Evolutionary conservation across 352 stramenopile genomes (phyloP).

Genomic region (Globisporangium nunn): DNA sequence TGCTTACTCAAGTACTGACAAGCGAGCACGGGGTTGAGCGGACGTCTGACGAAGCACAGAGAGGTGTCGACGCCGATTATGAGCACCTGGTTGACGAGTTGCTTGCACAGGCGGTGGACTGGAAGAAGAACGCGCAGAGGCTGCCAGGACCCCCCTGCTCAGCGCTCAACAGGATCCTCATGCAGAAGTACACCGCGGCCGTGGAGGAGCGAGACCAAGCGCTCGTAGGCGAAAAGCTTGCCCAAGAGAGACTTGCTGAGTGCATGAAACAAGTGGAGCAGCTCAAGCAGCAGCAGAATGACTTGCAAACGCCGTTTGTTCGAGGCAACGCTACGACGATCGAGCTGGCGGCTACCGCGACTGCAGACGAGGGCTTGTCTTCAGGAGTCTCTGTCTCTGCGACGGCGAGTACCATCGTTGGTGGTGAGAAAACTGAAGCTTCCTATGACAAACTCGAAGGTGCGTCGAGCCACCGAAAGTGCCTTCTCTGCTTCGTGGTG

Average conservation of each 20-base stretch:
- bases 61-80: neutral
- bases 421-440: too few relatives aligned
- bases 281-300: conserved; percentile 2
- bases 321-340: neutral
- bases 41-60: neutral
- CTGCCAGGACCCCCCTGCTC: conserved; percentile 2
- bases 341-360: too few relatives aligned
- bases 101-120: conserved; percentile 7
- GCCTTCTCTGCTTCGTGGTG: conserved; percentile 28
- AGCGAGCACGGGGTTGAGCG: neutral
- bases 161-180: conserved; percentile 31
- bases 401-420: neutral
- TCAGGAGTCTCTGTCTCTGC: neutral
- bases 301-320: neutral
- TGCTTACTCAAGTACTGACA: neutral
- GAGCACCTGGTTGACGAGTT: conserved; percentile 14
- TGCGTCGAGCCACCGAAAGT: conserved; percentile 6
- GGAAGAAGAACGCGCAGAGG: conserved; percentile 7
- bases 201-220: conserved; percentile 38
- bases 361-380: conserved; percentile 5
- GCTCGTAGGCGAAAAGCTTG: conserved; percentile 23
- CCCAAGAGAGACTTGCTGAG: conserved; percentile 21
- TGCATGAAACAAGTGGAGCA: conserved; percentile 16
- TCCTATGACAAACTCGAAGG: neutral
- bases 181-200: conserved; percentile 31